Conservation (phyloP, 805 yeast species). For the Hanseniaspora meyeri region DNA sequence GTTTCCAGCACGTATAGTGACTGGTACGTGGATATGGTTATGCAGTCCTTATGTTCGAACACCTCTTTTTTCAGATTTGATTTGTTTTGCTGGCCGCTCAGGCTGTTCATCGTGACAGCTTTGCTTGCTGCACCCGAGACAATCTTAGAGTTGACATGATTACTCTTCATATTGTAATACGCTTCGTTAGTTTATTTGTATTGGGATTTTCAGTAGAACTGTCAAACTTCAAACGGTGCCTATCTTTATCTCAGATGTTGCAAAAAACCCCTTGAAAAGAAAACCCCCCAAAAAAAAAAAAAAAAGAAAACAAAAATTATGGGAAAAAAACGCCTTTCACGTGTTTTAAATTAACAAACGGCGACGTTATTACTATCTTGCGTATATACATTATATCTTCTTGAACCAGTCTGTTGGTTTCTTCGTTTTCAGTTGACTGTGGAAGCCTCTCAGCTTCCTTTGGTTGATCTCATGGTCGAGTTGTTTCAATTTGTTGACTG, state of each 20-base stretch:
- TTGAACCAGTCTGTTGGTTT: slow-evolving; percentile 7
- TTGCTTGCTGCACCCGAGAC: slow-evolving; percentile 8
- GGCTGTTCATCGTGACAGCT: not conserved
- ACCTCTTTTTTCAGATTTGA: slow-evolving; percentile 1
- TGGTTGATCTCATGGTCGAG: slow-evolving; percentile 8
- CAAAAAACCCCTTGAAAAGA: too few relatives aligned
- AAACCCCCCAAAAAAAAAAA: too few relatives aligned
- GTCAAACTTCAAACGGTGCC: too few relatives aligned
- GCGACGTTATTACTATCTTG: not conserved
- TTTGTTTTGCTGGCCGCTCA: not conserved
- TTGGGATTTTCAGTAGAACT: not conserved
- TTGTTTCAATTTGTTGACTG: slow-evolving; percentile 1
- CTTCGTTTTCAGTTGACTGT: slow-evolving; percentile 8
- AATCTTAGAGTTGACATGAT: not conserved
- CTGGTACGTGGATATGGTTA: not conserved
- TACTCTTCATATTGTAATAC: not conserved
- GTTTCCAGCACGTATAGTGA: not conserved
- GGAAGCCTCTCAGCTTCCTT: not conserved
- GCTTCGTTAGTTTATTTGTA: too few relatives aligned
- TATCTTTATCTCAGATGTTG: too few relatives aligned
- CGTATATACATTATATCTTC: not conserved
- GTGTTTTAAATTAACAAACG: not conserved
- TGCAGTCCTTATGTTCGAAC: slow-evolving; percentile 8
- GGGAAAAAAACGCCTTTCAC: not conserved
- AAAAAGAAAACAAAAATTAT: too few relatives aligned